These are phyloP conservation scores for Parmelia sp. DNA, from an alignment of 495 filamentous ascomycete species.

Conservation along the genomic window DNA sequence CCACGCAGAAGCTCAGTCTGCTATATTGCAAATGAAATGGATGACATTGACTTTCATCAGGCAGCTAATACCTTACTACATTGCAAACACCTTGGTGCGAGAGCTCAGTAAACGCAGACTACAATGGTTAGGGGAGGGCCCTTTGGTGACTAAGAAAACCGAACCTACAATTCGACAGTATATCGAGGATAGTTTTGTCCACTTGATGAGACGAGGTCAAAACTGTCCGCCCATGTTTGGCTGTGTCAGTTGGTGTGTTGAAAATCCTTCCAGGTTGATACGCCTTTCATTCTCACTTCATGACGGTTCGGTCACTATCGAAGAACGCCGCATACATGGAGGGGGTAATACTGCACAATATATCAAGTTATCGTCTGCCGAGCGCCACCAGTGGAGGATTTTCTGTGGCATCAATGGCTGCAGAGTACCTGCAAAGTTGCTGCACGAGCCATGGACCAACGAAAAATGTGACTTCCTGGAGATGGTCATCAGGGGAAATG, in stretches of 20 bases:
- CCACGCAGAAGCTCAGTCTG: slow-evolving; percentile 13
- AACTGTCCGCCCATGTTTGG: neutral
- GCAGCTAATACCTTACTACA: slow-evolving; percentile 10
- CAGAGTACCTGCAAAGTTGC: slow-evolving; percentile 26
- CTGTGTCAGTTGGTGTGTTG: neutral
- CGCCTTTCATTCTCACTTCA: slow-evolving; percentile 1
- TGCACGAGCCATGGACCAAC: slow-evolving; percentile 40
- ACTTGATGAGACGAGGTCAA: neutral
- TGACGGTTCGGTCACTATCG: neutral
- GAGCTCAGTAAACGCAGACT: slow-evolving; percentile 7
- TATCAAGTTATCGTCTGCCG: too few species aligned
- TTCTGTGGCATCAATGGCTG: slow-evolving; percentile 7
- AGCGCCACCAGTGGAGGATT: slow-evolving; percentile 1
- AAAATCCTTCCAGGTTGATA: neutral
- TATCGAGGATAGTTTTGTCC: slow-evolving; percentile 3
- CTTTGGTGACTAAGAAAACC: slow-evolving; percentile 1
- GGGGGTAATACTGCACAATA: too few species aligned
- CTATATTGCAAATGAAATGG: slow-evolving; percentile 20
- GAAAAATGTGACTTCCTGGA: slow-evolving; percentile 40
- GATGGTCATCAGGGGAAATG: slow-evolving; percentile 23
- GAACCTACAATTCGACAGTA: slow-evolving; percentile 13
- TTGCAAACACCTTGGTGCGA: slow-evolving; percentile 7
- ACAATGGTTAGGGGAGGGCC: slow-evolving; percentile 11
- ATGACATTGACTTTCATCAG: slow-evolving; percentile 12
- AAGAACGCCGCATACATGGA: neutral